Percentiles rank a stretch among this genome's conserved stretches.
Evolutionary conservation across 202 grass and related monocot genomes (phyloP).

Genomic region (Digitaria exilis): DNA sequence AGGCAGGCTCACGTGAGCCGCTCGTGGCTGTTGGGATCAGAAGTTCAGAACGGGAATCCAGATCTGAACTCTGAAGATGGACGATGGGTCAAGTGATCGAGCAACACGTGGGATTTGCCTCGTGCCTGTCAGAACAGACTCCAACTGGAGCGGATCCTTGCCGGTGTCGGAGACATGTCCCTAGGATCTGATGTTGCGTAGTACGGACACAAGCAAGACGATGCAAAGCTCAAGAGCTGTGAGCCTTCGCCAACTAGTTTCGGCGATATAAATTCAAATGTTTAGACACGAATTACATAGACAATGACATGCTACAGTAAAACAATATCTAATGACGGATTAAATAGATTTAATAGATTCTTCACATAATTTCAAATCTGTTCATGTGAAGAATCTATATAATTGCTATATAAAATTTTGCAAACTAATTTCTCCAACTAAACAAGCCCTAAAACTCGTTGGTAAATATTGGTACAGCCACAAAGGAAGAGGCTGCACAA

Average conservation of each 20-base stretch:
- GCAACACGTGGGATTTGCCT: background rate
- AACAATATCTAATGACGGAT: too few relatives aligned
- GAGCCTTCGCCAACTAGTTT: too few relatives aligned
- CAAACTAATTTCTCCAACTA: too few relatives aligned
- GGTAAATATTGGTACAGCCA: background rate
- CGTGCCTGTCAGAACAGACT: background rate
- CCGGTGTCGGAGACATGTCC: background rate
- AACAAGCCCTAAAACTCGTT: too few relatives aligned
- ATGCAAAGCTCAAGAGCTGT: too few relatives aligned
- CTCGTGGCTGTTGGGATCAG: background rate
- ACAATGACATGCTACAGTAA: too few relatives aligned
- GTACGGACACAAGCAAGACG: background rate
- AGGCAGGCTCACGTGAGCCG: background rate
- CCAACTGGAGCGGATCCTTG: background rate
- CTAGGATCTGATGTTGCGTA: background rate
- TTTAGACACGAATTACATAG: too few relatives aligned
- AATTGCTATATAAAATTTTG: too few relatives aligned
- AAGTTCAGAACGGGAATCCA: background rate
- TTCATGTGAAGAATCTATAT: too few relatives aligned
- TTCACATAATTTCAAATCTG: too few relatives aligned
- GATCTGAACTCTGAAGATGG: background rate
- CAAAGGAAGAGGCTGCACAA: background rate
- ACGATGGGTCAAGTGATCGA: background rate
- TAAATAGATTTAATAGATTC: too few relatives aligned
- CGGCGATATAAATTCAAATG: too few relatives aligned